phyloP scores from a whole-genome alignment of 345 rosid species.

The Cardamine resedifolia region DNA sequence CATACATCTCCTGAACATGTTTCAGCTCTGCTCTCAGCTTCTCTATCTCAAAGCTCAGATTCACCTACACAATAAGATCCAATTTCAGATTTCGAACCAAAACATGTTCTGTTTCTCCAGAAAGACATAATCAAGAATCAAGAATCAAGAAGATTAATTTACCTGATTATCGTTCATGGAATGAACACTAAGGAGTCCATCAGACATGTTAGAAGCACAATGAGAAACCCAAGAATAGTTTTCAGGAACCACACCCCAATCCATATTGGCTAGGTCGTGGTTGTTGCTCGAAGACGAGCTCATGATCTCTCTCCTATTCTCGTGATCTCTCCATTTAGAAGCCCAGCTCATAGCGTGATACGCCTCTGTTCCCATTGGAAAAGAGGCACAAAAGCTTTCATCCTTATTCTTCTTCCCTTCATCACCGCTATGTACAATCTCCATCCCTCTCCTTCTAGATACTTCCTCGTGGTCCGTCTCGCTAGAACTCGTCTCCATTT shows the following conservation, averaged over 20 bases:
- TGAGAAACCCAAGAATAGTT: slow-evolving; percentile 50
- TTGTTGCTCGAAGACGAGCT: slow-evolving; percentile 45
- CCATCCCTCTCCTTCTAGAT: slow-evolving; percentile 21
- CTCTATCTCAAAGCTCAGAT: slow-evolving; percentile 76
- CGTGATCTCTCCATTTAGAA: slow-evolving; percentile 44
- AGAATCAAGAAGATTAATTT: not conserved
- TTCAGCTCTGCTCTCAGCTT: slow-evolving; percentile 83
- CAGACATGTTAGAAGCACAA: slow-evolving; percentile 54
- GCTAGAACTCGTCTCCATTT: slow-evolving; percentile 36
- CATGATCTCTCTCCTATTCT: slow-evolving; percentile 41
- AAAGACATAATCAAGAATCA: not conserved
- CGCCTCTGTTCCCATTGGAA: slow-evolving; percentile 36
- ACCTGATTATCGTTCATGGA: slow-evolving; percentile 57
- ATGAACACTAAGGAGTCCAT: slow-evolving; percentile 43
- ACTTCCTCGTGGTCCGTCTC: slow-evolving; percentile 24
- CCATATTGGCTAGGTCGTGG: slow-evolving; percentile 41
- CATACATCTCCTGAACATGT: slow-evolving; percentile 74
- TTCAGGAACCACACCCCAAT: slow-evolving; percentile 45
- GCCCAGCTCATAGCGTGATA: slow-evolving; percentile 35
- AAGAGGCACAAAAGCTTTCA: slow-evolving; percentile 37
- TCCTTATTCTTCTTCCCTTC: slow-evolving; percentile 19
- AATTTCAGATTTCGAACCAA: not conserved
- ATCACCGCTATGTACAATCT: slow-evolving; percentile 18
- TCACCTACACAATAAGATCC: slow-evolving; percentile 44
- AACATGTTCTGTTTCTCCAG: not conserved